Evolutionary conservation across 768 basidiomycete species (phyloP).

Genomic region (Neoboletus brunneissimus): DNA sequence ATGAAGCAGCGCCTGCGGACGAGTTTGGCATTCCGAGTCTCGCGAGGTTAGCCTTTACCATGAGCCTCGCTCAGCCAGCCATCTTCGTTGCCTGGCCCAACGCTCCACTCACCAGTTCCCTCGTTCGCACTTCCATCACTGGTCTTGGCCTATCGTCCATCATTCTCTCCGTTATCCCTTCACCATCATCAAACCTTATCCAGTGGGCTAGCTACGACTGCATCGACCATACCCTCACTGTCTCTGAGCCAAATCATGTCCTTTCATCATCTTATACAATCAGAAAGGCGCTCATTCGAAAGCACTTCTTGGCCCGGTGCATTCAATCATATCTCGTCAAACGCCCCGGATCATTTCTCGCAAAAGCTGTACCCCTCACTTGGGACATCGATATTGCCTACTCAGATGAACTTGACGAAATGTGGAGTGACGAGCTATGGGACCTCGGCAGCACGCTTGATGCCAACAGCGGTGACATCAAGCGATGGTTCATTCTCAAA

Average conservation of each 20-base stretch:
- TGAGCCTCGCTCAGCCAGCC: slow-evolving; percentile 4
- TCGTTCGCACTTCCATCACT: slow-evolving; percentile 44
- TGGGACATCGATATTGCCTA: slow-evolving; percentile 86
- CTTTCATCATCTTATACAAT: slow-evolving; percentile 85
- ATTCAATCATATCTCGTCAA: slow-evolving; percentile 74
- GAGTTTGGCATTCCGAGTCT: neutral
- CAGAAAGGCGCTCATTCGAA: slow-evolving; percentile 90
- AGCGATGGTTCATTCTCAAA: slow-evolving; percentile 91
- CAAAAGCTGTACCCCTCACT: slow-evolving; percentile 60
- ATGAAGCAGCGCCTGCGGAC: slow-evolving; percentile 11
- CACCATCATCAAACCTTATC: slow-evolving; percentile 36
- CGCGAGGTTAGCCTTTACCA: neutral
- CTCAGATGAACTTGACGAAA: slow-evolving; percentile 92
- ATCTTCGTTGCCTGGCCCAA: slow-evolving; percentile 53
- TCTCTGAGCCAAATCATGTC: slow-evolving; percentile 44
- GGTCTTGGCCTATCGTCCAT: slow-evolving; percentile 29
- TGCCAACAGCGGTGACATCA: slow-evolving; percentile 18
- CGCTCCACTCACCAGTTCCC: slow-evolving; percentile 51
- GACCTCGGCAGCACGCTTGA: slow-evolving; percentile 71
- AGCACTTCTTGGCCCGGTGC: slow-evolving; percentile 82
- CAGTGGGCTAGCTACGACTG: slow-evolving; percentile 91
- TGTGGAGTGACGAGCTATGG: slow-evolving; percentile 91
- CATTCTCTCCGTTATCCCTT: slow-evolving; percentile 29
- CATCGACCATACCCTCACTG: slow-evolving; percentile 73
- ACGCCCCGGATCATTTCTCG: slow-evolving; percentile 56